phyloP scores from a whole-genome alignment of 176 grass and related monocot genomes.

The Avena insularis region DNA sequence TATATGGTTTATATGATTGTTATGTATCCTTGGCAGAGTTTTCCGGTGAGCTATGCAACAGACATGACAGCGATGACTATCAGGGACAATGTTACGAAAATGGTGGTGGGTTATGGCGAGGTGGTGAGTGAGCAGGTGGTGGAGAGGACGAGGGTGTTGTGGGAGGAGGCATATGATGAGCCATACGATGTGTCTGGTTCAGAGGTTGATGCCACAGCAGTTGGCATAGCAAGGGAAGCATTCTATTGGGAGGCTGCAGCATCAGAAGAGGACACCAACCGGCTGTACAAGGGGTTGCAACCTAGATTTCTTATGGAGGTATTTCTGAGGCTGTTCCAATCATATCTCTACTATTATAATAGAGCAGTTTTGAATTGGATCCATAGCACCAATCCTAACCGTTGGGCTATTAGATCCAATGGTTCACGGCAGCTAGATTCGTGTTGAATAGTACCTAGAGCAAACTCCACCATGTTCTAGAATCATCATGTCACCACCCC shows the following conservation, averaged over 20 bases:
- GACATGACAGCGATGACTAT: slow-evolving; percentile 52
- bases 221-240: slow-evolving; percentile 44
- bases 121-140: slow-evolving; percentile 42
- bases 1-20: slow-evolving; percentile 6
- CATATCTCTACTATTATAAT: too few species aligned
- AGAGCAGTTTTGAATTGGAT: too few species aligned
- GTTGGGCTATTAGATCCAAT: too few species aligned
- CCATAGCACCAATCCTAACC: too few species aligned
- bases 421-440: too few species aligned
- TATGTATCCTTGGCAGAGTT: slow-evolving; percentile 59
- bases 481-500: too few species aligned
- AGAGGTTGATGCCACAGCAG: slow-evolving; percentile 43
- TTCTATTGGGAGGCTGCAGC: slow-evolving; percentile 65
- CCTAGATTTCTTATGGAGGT: slow-evolving; percentile 93
- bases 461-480: too few species aligned
- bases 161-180: slow-evolving; percentile 81
- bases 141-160: slow-evolving; percentile 53
- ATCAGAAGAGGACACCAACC: slow-evolving; percentile 62
- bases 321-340: slow-evolving; percentile 30
- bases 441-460: too few species aligned
- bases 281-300: slow-evolving; percentile 73
- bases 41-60: slow-evolving; percentile 65
- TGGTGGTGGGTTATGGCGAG: slow-evolving; percentile 53
- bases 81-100: slow-evolving; percentile 33
- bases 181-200: slow-evolving; percentile 76